Evolutionary conservation across 768 basidiomycete genomes (phyloP).

Genomic region (Exidia glandulosa): DNA sequence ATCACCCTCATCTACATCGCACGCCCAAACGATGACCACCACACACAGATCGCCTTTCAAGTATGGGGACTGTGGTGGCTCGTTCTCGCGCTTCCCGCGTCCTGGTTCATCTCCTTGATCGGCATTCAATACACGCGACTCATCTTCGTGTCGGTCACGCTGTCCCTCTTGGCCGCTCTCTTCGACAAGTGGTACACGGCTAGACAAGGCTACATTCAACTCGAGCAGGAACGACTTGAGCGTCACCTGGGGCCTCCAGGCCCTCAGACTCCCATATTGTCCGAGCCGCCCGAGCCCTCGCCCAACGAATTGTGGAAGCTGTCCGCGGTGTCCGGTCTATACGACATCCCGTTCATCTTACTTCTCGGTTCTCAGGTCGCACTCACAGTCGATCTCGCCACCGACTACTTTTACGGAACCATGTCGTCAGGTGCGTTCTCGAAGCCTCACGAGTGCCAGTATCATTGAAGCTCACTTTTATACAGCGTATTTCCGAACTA

Average conservation of each 20-base stretch:
- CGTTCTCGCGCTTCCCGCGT: constrained; percentile 1
- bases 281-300: neutral
- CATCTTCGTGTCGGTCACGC: neutral
- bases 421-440: neutral
- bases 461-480: neutral
- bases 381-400: neutral
- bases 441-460: neutral
- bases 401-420: neutral
- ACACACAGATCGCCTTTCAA: neutral
- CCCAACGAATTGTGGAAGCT: neutral
- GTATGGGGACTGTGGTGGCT: constrained; percentile 2
- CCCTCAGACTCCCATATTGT: neutral
- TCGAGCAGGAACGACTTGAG: neutral
- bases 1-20: neutral
- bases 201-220: neutral
- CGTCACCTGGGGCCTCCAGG: neutral
- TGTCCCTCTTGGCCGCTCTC: neutral
- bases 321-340: neutral
- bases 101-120: neutral
- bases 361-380: neutral
- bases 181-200: neutral
- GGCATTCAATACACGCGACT: neutral
- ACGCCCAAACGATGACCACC: constrained; percentile 1
- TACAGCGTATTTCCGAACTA: neutral
- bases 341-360: constrained; percentile 1